Percentiles rank a stretch among this genome's conserved stretches.
phyloP scores from a whole-genome alignment of 1,139 yeast species.

The Nakaseomyces sp. region DNA sequence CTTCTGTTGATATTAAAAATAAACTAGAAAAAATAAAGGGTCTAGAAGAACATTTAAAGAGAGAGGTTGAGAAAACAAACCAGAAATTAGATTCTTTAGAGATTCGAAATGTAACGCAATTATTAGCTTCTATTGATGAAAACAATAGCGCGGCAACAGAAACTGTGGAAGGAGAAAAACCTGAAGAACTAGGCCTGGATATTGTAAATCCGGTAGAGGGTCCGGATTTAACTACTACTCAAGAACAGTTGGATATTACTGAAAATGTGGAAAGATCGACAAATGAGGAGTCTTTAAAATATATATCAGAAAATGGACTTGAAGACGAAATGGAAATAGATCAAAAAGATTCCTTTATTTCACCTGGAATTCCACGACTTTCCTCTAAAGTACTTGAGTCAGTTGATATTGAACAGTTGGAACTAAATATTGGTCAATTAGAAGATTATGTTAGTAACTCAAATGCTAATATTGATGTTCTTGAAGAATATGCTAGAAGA shows the following conservation, averaged over 20 bases:
- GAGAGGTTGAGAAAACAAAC: constrained; percentile 35
- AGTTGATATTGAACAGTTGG: constrained; percentile 44
- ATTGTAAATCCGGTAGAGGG: no score
- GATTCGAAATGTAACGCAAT: constrained; percentile 41
- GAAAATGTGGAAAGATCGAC: no score
- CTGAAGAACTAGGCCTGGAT: no score
- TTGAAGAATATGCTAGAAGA: constrained; percentile 68
- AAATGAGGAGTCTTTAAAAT: no score
- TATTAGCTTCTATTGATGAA: constrained; percentile 13
- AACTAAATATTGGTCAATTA: constrained; percentile 44
- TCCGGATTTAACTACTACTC: no score
- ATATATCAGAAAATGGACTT: constrained; percentile 9
- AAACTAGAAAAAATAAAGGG: constrained; percentile 51
- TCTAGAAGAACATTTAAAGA: constrained; percentile 37
- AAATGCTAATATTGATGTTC: constrained; percentile 62
- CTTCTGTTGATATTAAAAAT: constrained; percentile 59
- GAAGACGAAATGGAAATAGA: constrained; percentile 19
- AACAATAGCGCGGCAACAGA: constrained; percentile 1
- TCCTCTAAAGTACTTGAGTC: constrained; percentile 46
- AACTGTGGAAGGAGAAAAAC: not conserved
- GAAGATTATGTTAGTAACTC: constrained; percentile 52
- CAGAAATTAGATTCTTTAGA: constrained; percentile 37
- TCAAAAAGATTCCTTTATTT: constrained; percentile 15
- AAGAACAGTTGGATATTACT: no score
- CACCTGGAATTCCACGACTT: constrained; percentile 34